Conservation (phyloP, 768 basidiomycete genomes). For the Calocybe indica region DNA sequence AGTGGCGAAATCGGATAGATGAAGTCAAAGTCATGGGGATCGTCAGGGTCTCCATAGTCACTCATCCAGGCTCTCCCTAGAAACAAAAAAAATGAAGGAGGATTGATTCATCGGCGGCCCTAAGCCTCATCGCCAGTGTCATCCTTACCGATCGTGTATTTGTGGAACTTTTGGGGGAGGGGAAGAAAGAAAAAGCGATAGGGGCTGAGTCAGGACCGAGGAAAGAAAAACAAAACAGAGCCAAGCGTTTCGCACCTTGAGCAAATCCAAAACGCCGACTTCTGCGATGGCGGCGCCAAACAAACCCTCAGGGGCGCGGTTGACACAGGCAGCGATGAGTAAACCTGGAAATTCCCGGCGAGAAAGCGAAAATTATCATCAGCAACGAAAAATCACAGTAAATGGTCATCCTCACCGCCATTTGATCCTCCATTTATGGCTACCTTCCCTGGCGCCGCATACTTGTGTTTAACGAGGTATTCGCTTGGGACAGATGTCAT, state of each 20-base stretch:
- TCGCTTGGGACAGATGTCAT: conserved; percentile 34
- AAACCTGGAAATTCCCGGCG: conserved; percentile 38
- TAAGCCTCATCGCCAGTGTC: too few species aligned
- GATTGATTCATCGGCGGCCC: not conserved
- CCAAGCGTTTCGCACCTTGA: conserved; percentile 45
- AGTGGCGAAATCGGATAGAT: conserved; percentile 75
- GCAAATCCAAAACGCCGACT: conserved; percentile 76
- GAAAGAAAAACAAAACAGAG: conserved; percentile 1
- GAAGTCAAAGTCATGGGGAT: conserved; percentile 78
- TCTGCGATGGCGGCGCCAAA: conserved; percentile 79
- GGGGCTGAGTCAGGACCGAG: conserved; percentile 1
- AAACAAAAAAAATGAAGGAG: not conserved
- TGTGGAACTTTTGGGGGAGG: conserved; percentile 44
- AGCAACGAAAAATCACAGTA: not conserved
- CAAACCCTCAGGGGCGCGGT: conserved; percentile 68
- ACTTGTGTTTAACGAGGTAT: conserved; percentile 68
- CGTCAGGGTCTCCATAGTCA: conserved; percentile 74
- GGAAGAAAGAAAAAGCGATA: conserved; percentile 1
- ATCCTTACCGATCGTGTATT: conserved; percentile 65
- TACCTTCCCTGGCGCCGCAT: conserved; percentile 62
- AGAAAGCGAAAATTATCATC: not conserved
- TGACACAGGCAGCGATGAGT: conserved; percentile 79
- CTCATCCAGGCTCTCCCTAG: conserved; percentile 70
- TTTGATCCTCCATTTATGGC: conserved; percentile 79
- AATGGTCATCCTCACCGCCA: conserved; percentile 46